Conservation (phyloP, 345 rosid species). For the Camelina laxa region DNA sequence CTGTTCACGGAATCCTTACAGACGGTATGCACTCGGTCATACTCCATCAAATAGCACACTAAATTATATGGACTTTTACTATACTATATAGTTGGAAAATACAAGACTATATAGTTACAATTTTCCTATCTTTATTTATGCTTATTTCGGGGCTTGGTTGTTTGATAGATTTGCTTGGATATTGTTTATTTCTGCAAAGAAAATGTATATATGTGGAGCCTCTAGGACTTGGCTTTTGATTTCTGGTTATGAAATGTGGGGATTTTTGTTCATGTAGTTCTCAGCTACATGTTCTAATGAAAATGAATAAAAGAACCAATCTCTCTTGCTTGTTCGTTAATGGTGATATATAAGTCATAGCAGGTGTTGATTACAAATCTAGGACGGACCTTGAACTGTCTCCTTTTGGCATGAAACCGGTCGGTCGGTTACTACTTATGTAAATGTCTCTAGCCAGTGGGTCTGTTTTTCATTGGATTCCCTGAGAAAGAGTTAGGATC, state of each 20-base stretch:
- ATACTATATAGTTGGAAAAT: conserved; percentile 20
- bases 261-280: conserved; percentile 24
- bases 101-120: conserved; percentile 10
- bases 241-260: conserved; percentile 22
- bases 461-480: conserved; percentile 35
- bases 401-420: conserved; percentile 4
- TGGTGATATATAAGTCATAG: conserved; percentile 8
- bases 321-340: conserved; percentile 25
- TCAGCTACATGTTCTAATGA: conserved; percentile 24
- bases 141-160: conserved; percentile 9
- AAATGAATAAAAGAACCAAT: conserved; percentile 20
- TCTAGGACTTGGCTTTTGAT: conserved; percentile 30
- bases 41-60: conserved; percentile 66
- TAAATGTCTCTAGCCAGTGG: conserved; percentile 13
- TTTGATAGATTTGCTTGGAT: conserved; percentile 28
- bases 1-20: conserved; percentile 73
- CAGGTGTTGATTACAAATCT: conserved; percentile 1
- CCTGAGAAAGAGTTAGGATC: conserved; percentile 23
- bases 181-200: conserved; percentile 32
- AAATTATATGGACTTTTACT: conserved; percentile 11
- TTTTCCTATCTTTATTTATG: conserved; percentile 19
- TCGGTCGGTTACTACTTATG: neutral
- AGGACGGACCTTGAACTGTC: conserved; percentile 8
- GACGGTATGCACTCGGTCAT: conserved; percentile 75
- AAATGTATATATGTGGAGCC: conserved; percentile 40